These are phyloP conservation scores for Primulina eburnea DNA, from an alignment of 257 asterid species.

Conservation along the genomic window DNA sequence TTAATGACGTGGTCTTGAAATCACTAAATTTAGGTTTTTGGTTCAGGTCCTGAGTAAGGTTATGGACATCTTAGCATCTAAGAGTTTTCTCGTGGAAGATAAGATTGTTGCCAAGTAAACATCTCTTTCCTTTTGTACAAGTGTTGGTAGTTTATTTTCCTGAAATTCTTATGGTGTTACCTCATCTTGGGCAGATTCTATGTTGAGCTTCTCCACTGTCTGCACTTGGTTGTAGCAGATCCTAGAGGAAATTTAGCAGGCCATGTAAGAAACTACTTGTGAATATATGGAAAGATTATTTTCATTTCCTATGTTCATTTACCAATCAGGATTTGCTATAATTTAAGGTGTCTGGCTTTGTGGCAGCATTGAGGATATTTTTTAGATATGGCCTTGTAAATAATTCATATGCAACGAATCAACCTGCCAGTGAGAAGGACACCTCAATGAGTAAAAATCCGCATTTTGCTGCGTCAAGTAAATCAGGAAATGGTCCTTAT, in stretches of 20 bases:
- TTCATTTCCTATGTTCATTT: constrained; percentile 14
- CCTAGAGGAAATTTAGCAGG: constrained; percentile 68
- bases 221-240: constrained; percentile 76
- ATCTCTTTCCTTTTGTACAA: constrained; percentile 22
- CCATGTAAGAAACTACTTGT: constrained; percentile 58
- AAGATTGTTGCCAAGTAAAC: constrained; percentile 52
- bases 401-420: constrained; percentile 39
- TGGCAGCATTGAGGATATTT: constrained; percentile 73
- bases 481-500: constrained; percentile 51
- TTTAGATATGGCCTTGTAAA: constrained; percentile 67
- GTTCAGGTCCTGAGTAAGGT: constrained; percentile 64
- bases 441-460: constrained; percentile 36
- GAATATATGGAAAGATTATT: constrained; percentile 11
- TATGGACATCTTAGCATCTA: constrained; percentile 70
- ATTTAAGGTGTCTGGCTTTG: constrained; percentile 74
- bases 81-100: constrained; percentile 53
- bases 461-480: constrained; percentile 35
- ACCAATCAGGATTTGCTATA: constrained; percentile 19
- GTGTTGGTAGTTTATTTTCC: constrained; percentile 30
- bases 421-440: constrained; percentile 33
- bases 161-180: constrained; percentile 27
- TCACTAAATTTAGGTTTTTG: constrained; percentile 30
- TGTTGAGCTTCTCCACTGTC: constrained; percentile 69
- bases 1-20: constrained; percentile 25
- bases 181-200: constrained; percentile 63